These are phyloP conservation scores for Pseudovirgaria hyperparasitica DNA, from an alignment of 2,329 filamentous ascomycete species.

Conservation along the genomic window DNA sequence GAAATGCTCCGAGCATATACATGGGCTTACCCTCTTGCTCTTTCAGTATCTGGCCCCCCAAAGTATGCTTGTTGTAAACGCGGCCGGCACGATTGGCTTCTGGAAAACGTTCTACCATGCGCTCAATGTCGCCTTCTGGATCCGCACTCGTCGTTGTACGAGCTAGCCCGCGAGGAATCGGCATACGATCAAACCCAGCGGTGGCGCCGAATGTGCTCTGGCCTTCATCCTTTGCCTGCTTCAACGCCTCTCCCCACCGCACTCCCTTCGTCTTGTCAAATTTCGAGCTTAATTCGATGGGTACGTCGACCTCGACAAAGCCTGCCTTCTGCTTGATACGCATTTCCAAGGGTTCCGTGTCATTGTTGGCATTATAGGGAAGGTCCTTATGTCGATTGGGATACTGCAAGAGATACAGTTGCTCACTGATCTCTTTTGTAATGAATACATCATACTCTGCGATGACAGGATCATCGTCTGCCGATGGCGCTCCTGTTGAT, in stretches of 20 bases:
- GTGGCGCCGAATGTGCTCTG: conserved; percentile 34
- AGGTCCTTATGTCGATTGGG: conserved; percentile 59
- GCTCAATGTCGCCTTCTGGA: conserved; percentile 42
- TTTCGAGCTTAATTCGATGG: conserved; percentile 50
- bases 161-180: conserved; percentile 14
- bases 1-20: conserved; percentile 90
- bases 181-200: conserved; percentile 27
- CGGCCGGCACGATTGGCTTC: conserved; percentile 57
- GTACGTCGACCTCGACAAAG: conserved; percentile 86
- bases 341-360: conserved; percentile 53
- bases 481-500: too few species aligned
- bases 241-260: conserved; percentile 67
- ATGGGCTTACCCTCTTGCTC: conserved; percentile 55
- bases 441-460: conserved; percentile 70
- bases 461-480: conserved; percentile 34
- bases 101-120: conserved; percentile 47
- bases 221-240: conserved; percentile 34
- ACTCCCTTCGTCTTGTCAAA: conserved; percentile 80
- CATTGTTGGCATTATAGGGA: conserved; percentile 44
- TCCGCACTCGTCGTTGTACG: conserved; percentile 11
- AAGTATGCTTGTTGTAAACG: conserved; percentile 67
- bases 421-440: conserved; percentile 53
- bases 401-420: conserved; percentile 71
- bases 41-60: conserved; percentile 67
- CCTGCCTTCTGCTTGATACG: conserved; percentile 73